Percentiles rank a stretch among this genome's conserved stretches.
These are phyloP conservation scores for Apostasia ramifera DNA, from an alignment of 106 monocot genomes.

Conservation along the genomic window DNA sequence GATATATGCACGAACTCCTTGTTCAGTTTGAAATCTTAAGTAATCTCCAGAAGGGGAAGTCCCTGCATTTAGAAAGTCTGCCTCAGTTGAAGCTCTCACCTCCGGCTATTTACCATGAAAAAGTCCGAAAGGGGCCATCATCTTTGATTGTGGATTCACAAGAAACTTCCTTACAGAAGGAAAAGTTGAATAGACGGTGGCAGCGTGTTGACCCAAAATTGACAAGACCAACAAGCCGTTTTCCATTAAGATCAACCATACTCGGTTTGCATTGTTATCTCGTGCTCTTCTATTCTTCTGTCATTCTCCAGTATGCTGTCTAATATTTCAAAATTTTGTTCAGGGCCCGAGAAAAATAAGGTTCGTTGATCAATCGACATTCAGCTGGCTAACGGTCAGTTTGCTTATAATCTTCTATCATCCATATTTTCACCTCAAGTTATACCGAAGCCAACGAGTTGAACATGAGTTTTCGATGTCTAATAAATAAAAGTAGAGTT, in stretches of 20 bases:
- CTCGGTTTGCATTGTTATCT: slow-evolving; percentile 37
- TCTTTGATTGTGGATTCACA: slow-evolving; percentile 28
- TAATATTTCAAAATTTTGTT: slow-evolving; percentile 3
- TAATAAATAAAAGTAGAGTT: no score
- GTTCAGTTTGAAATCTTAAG: slow-evolving; percentile 89
- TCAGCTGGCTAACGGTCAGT: neutral
- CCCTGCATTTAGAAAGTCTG: slow-evolving; percentile 40
- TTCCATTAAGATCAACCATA: slow-evolving; percentile 46
- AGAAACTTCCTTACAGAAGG: slow-evolving; percentile 23
- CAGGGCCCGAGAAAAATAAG: slow-evolving; percentile 48
- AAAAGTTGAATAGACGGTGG: slow-evolving; percentile 41
- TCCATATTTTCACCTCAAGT: no score
- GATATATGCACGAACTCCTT: neutral
- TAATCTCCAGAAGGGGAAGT: slow-evolving; percentile 58
- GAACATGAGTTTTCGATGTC: no score
- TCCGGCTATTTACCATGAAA: slow-evolving; percentile 89
- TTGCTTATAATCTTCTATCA: neutral
- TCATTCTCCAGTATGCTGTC: neutral
- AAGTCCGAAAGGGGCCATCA: slow-evolving; percentile 44
- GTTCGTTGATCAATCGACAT: slow-evolving; percentile 5
- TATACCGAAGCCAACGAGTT: no score
- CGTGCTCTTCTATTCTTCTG: neutral
- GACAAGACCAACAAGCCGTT: slow-evolving; percentile 33
- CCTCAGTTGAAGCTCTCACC: slow-evolving; percentile 80
- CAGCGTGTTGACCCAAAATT: slow-evolving; percentile 45